Conservation (phyloP, 768 basidiomycete species). For the Chiua virens region DNA sequence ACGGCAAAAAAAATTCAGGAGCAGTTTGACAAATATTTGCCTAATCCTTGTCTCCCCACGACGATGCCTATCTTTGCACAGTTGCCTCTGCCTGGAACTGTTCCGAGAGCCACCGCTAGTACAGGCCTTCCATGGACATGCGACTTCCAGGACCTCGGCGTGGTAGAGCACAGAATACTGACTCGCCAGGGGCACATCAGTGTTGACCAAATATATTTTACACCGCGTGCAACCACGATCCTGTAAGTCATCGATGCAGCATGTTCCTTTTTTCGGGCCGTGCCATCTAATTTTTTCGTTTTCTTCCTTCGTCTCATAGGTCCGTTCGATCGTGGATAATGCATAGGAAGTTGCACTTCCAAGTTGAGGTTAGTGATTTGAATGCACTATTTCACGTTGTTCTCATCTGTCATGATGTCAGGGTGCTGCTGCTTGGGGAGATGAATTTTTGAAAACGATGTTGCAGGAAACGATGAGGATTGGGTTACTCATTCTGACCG, state of each 20-base stretch:
- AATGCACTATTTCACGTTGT: neutral
- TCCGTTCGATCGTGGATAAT: too few relatives aligned
- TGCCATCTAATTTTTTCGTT: too few relatives aligned
- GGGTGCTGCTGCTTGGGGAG: conserved; percentile 22
- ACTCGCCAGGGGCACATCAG: conserved; percentile 2
- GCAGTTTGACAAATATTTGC: conserved; percentile 9
- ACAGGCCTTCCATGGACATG: conserved; percentile 1
- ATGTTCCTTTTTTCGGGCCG: too few relatives aligned
- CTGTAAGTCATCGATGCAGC: conserved; percentile 1
- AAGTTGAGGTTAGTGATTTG: too few relatives aligned
- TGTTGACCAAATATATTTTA: conserved; percentile 2
- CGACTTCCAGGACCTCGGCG: conserved; percentile 13
- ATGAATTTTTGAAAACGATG: conserved; percentile 11
- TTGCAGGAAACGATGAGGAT: conserved; percentile 19
- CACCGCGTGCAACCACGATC: conserved; percentile 10
- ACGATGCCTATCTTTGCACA: neutral
- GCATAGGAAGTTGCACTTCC: too few relatives aligned
- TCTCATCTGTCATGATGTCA: neutral
- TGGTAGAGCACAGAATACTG: conserved; percentile 9
- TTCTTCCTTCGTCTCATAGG: too few relatives aligned
- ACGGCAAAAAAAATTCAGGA: conserved; percentile 15
- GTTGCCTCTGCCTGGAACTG: neutral
- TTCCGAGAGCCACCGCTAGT: neutral
- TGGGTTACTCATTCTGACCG: conserved; percentile 1
- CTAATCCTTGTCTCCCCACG: conserved; percentile 15